phyloP scores from a whole-genome alignment of 352 stramenopile species.

The Phytophthora parvispora region DNA sequence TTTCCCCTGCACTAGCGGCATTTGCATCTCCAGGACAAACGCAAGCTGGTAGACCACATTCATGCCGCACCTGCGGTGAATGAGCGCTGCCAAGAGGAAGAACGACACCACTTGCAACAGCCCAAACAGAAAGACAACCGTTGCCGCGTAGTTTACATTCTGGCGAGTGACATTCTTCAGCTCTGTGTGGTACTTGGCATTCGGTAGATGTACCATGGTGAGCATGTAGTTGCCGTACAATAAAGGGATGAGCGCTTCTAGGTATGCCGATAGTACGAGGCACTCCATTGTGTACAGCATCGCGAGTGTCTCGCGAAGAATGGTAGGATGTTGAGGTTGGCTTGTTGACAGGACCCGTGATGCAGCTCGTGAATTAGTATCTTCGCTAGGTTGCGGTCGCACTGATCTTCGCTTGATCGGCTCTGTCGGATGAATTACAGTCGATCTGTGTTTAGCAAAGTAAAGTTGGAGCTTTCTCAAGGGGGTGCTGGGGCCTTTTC shows the following conservation, averaged over 20 bases:
- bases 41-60: conserved; percentile 32
- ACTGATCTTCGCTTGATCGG: not conserved
- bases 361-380: not conserved
- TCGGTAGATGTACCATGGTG: conserved; percentile 33
- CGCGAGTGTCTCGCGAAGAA: conserved; percentile 18
- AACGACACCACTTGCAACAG: conserved; percentile 34
- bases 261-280: conserved; percentile 42
- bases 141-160: conserved; percentile 5
- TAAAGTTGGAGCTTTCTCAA: not conserved
- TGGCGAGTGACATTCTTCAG: conserved; percentile 16
- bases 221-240: conserved; percentile 41
- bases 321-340: not conserved
- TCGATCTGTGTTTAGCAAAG: not conserved
- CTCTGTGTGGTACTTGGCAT: conserved; percentile 47
- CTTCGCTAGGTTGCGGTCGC: not conserved
- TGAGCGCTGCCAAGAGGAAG: conserved; percentile 6
- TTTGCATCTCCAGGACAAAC: conserved; percentile 47
- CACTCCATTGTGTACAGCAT: conserved; percentile 46
- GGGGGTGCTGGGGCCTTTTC: not conserved
- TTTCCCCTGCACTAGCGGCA: conserved; percentile 16
- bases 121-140: conserved; percentile 29
- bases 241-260: conserved; percentile 44
- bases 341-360: not conserved
- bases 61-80: conserved; percentile 23
- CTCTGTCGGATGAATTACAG: not conserved